These are phyloP conservation scores for Silene latifolia DNA, from an alignment of 148 eudicot genomes.

Conservation along the genomic window DNA sequence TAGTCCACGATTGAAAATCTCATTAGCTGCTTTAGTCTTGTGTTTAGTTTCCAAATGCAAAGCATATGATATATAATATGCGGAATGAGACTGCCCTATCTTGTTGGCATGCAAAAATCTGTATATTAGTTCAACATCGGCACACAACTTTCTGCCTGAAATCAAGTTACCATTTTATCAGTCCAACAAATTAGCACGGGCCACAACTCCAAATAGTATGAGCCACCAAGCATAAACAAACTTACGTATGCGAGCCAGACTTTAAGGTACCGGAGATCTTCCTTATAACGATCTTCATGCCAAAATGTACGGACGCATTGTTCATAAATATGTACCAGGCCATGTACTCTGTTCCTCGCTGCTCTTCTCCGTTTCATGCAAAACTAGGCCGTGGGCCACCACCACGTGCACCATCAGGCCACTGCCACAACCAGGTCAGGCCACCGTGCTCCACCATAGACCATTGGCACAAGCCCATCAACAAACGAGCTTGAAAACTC, in stretches of 20 bases:
- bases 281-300: slow-evolving; percentile 74
- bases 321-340: slow-evolving; percentile 71
- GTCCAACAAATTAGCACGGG: neutral
- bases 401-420: too few relatives aligned
- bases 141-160: slow-evolving; percentile 96
- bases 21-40: slow-evolving; percentile 76
- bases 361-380: too few relatives aligned
- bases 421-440: too few relatives aligned
- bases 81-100: slow-evolving; percentile 77
- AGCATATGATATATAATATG: slow-evolving; percentile 75
- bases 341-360: too few relatives aligned
- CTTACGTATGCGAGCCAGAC: slow-evolving; percentile 94
- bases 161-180: slow-evolving; percentile 5
- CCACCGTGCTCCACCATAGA: too few relatives aligned
- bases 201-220: neutral
- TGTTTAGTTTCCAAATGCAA: slow-evolving; percentile 71
- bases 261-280: slow-evolving; percentile 81
- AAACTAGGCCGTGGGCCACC: too few relatives aligned
- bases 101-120: slow-evolving; percentile 78
- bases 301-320: slow-evolving; percentile 91
- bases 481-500: too few relatives aligned
- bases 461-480: too few relatives aligned
- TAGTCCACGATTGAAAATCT: slow-evolving; percentile 71
- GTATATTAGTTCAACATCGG: slow-evolving; percentile 85
- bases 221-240: slow-evolving; percentile 10